These are phyloP conservation scores for Cladosporium sphaerospermum DNA, from an alignment of 2,329 filamentous ascomycete species.

Conservation along the genomic window DNA sequence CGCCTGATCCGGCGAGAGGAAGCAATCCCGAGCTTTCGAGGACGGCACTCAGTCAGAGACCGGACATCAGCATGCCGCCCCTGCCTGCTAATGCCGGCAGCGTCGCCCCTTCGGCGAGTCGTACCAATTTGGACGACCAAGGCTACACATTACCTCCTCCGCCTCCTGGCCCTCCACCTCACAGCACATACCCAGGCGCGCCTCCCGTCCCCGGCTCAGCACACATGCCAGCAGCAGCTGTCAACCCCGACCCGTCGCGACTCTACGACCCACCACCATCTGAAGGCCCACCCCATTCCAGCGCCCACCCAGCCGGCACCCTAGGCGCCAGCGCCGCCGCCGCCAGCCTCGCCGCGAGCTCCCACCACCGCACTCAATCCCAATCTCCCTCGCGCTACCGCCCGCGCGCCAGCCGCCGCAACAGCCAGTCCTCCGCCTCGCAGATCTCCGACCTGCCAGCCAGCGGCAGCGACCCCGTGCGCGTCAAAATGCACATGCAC, in stretches of 20 bases:
- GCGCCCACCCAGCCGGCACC: constrained; percentile 21
- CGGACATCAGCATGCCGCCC: constrained; percentile 26
- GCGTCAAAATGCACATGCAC: constrained; percentile 60
- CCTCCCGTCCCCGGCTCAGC: constrained; percentile 23
- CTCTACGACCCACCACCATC: constrained; percentile 27
- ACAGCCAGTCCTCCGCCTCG: constrained; percentile 19
- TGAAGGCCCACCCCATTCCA: neutral
- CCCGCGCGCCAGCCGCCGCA: constrained; percentile 14
- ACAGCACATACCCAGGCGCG: constrained; percentile 16
- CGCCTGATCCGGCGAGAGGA: constrained; percentile 34
- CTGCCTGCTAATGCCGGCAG: constrained; percentile 28
- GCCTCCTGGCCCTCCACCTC: constrained; percentile 31
- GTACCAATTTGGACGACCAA: constrained; percentile 10
- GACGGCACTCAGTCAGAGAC: constrained; percentile 23
- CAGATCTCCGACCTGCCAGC: constrained; percentile 9
- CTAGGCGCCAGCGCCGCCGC: constrained; percentile 23
- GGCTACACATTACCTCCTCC: constrained; percentile 23
- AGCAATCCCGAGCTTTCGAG: constrained; percentile 41
- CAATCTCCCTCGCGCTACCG: constrained; percentile 23
- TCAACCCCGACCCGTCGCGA: constrained; percentile 31
- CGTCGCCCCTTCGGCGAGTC: constrained; percentile 12
- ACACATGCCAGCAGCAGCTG: constrained; percentile 36
- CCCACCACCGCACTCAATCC: constrained; percentile 19
- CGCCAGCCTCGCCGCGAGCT: constrained; percentile 15
- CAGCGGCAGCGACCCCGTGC: constrained; percentile 44